phyloP scores from a whole-genome alignment of 148 eudicot species.

The Silene uniflora region DNA sequence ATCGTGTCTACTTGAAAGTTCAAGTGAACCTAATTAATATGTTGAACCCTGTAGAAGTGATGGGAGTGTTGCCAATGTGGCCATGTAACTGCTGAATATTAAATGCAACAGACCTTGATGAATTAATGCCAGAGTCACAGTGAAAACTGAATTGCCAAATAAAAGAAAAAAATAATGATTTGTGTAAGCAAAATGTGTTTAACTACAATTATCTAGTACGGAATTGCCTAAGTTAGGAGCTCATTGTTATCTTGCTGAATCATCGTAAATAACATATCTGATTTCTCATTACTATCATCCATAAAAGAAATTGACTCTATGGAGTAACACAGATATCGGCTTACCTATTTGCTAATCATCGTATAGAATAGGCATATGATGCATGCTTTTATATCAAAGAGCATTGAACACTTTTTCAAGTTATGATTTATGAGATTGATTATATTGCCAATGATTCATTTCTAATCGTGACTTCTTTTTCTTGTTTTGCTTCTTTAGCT shows the following conservation, averaged over 20 bases:
- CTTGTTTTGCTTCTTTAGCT: slow-evolving; percentile 33
- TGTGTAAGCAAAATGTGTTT: background rate
- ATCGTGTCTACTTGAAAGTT: too few species aligned
- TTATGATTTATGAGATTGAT: background rate
- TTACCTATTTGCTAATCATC: background rate
- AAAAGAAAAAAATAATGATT: background rate
- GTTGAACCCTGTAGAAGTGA: too few species aligned
- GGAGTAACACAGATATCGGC: background rate
- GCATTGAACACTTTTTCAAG: background rate
- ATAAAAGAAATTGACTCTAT: background rate
- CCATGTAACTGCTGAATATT: too few species aligned
- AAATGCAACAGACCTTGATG: too few species aligned
- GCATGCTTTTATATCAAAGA: background rate
- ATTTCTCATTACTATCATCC: background rate
- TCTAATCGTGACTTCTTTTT: slow-evolving; percentile 2
- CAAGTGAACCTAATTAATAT: too few species aligned
- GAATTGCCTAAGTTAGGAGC: background rate
- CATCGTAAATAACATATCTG: background rate
- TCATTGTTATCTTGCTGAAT: background rate
- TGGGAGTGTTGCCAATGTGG: too few species aligned
- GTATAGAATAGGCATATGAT: slow-evolving; percentile 6
- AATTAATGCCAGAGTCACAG: too few species aligned
- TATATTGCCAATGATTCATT: background rate
- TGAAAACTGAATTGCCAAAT: background rate
- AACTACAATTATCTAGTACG: background rate